phyloP scores from a whole-genome alignment of 2,329 filamentous ascomycete species.

The Ophiostoma angusticollis region DNA sequence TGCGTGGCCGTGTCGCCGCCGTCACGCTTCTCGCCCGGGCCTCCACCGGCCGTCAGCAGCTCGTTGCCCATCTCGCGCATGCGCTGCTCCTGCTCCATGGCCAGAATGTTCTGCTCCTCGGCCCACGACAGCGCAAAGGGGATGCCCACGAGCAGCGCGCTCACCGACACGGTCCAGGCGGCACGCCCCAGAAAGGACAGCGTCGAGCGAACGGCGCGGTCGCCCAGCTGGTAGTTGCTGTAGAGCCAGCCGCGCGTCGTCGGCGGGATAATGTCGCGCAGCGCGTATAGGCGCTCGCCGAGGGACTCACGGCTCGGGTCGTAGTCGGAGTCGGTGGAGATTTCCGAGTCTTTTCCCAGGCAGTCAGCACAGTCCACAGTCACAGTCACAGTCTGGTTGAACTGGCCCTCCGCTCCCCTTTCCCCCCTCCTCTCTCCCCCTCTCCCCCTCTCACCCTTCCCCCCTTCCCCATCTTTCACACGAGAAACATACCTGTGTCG shows the following conservation, averaged over 20 bases:
- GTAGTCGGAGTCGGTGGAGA: conserved; percentile 67
- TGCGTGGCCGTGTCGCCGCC: conserved; percentile 32
- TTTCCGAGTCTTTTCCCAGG: conserved; percentile 63
- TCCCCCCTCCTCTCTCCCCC: not conserved
- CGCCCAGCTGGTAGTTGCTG: conserved; percentile 42
- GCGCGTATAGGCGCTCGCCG: conserved; percentile 55
- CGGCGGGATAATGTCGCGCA: conserved; percentile 65
- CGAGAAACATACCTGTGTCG: conserved; percentile 75
- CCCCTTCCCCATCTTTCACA: not conserved
- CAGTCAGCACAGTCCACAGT: not conserved
- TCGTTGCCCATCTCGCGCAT: conserved; percentile 89
- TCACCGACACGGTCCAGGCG: conserved; percentile 83
- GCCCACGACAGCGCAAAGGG: conserved; percentile 86
- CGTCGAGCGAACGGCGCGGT: conserved; percentile 44
- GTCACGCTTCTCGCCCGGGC: conserved; percentile 20
- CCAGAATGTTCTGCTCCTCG: conserved; percentile 91
- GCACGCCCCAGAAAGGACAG: conserved; percentile 69
- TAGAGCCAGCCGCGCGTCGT: conserved; percentile 56
- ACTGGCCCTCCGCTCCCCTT: not conserved
- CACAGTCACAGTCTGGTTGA: not conserved
- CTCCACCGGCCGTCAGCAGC: conserved; percentile 34
- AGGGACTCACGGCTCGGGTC: conserved; percentile 47
- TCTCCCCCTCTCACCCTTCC: not conserved
- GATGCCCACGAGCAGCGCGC: conserved; percentile 77
- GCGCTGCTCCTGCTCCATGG: conserved; percentile 95